Conservation (phyloP, 208 protist genomes). For the Vickermania ingenoplastis region DNA sequence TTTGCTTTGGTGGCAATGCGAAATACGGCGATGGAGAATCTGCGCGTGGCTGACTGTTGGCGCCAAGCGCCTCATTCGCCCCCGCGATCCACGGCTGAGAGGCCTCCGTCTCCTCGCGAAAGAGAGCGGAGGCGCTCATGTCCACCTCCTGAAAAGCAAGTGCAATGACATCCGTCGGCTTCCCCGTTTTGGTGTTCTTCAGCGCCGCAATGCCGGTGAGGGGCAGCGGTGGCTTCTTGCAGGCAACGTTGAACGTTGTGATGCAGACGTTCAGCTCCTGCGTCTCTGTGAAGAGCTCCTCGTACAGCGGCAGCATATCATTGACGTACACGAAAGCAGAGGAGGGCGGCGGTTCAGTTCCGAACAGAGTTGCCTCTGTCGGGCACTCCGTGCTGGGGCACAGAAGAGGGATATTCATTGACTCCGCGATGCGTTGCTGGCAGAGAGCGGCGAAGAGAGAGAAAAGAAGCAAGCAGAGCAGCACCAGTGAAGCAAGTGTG, state of each 20-base stretch:
- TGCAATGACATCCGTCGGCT: constrained; percentile 62
- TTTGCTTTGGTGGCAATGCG: constrained; percentile 68
- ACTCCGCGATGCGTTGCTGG: no score
- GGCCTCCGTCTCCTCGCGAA: constrained; percentile 79
- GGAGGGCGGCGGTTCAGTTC: background rate
- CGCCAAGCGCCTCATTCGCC: constrained; percentile 37
- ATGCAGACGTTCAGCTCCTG: constrained; percentile 53
- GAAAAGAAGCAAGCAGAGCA: no score
- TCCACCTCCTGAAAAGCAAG: constrained; percentile 87
- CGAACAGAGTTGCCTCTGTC: background rate
- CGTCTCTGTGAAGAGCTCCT: constrained; percentile 52
- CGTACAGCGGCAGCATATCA: constrained; percentile 44
- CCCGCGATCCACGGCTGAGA: constrained; percentile 56
- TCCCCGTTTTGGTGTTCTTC: constrained; percentile 5
- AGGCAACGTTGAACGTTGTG: constrained; percentile 80
- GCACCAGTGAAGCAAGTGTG: no score
- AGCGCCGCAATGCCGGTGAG: constrained; percentile 20
- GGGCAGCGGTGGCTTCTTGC: constrained; percentile 61
- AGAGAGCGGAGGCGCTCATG: constrained; percentile 84
- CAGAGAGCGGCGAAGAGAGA: no score
- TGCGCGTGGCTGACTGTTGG: constrained; percentile 10
- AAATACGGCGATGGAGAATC: constrained; percentile 30
- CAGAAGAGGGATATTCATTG: background rate
- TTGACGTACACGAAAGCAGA: background rate
- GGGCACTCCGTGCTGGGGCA: background rate